Evolutionary conservation across 352 stramenopile genomes (phyloP).

Genomic region (Globisporangium cylindrosporum): DNA sequence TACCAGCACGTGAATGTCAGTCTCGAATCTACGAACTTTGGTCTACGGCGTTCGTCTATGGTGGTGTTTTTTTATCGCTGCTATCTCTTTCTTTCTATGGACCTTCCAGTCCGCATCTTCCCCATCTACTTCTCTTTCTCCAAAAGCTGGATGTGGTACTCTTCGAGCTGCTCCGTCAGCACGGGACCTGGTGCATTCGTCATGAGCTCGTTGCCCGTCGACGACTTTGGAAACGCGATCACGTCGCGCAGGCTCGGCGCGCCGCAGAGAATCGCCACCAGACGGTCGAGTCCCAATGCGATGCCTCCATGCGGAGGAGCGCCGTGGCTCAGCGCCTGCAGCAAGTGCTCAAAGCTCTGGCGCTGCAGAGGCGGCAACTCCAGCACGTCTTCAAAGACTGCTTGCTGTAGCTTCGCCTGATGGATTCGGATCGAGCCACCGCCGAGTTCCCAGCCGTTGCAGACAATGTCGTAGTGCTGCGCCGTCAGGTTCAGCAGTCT

Average conservation of each 20-base stretch:
- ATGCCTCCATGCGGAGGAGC: slow-evolving; percentile 84
- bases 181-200: slow-evolving; percentile 73
- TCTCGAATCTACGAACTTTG: too few relatives aligned
- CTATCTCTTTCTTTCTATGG: background rate
- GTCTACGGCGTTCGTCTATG: too few relatives aligned
- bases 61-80: too few relatives aligned
- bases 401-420: slow-evolving; percentile 62
- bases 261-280: slow-evolving; percentile 81
- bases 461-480: slow-evolving; percentile 88
- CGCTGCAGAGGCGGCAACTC: slow-evolving; percentile 61
- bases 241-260: slow-evolving; percentile 81
- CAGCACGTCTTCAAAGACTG: slow-evolving; percentile 76
- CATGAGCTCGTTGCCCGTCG: slow-evolving; percentile 86
- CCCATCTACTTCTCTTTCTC: slow-evolving; percentile 14
- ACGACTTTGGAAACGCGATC: slow-evolving; percentile 90
- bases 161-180: slow-evolving; percentile 58
- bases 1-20: too few relatives aligned
- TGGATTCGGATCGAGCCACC: slow-evolving; percentile 88
- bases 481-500: slow-evolving; percentile 61
- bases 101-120: too few relatives aligned
- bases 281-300: slow-evolving; percentile 80
- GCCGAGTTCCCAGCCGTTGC: slow-evolving; percentile 86
- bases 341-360: slow-evolving; percentile 81
- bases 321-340: slow-evolving; percentile 75
- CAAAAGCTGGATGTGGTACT: slow-evolving; percentile 74